Conservation (phyloP, 2,329 filamentous ascomycete genomes). For the Pestalotiopsis fici region DNA sequence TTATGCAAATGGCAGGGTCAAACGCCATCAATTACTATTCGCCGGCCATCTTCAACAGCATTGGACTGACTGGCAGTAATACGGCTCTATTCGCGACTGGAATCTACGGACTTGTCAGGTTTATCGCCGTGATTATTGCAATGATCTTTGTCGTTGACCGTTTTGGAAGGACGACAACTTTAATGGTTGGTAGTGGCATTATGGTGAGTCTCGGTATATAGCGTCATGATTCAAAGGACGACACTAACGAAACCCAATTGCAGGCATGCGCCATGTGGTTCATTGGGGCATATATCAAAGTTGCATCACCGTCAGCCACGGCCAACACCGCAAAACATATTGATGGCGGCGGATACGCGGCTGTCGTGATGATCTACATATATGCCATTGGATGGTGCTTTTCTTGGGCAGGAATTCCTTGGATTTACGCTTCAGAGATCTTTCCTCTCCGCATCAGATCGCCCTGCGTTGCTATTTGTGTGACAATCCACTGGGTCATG, state of each 20-base stretch:
- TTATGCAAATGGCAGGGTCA: constrained; percentile 7
- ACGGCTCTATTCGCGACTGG: constrained; percentile 63
- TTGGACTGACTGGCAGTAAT: constrained; percentile 47
- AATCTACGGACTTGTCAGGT: constrained; percentile 78
- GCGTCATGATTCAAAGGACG: background rate
- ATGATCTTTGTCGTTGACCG: constrained; percentile 21
- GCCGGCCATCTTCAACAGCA: constrained; percentile 65
- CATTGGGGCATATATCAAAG: constrained; percentile 21
- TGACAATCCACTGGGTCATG: constrained; percentile 26
- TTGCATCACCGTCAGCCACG: constrained; percentile 11
- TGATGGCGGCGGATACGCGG: constrained; percentile 16
- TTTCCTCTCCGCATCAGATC: constrained; percentile 24
- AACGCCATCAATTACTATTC: constrained; percentile 79
- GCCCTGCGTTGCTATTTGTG: constrained; percentile 20
- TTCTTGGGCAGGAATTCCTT: constrained; percentile 27
- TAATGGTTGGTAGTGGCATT: constrained; percentile 21
- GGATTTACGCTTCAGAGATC: constrained; percentile 26
- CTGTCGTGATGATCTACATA: constrained; percentile 19
- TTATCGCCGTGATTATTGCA: constrained; percentile 64
- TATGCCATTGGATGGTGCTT: constrained; percentile 23
- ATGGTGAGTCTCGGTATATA: constrained; percentile 13
- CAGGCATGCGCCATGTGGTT: constrained; percentile 22
- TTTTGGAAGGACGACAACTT: constrained; percentile 18
- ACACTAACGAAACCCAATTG: background rate
- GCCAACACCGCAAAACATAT: background rate